Conservation (phyloP, 345 rosid genomes). For the Hibiscus syriacus region DNA sequence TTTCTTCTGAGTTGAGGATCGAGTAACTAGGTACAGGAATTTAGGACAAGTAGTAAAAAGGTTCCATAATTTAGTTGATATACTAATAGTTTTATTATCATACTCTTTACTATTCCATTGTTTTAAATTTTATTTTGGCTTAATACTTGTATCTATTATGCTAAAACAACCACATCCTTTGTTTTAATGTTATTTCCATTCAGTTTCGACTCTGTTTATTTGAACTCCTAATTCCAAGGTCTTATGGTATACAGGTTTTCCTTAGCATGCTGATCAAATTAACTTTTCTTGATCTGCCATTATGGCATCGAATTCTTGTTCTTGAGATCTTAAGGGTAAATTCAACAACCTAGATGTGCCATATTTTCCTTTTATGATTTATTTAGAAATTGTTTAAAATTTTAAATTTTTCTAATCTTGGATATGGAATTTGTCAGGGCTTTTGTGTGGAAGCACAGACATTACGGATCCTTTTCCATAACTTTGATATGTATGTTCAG, state of each 20-base stretch:
- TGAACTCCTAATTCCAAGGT: neutral
- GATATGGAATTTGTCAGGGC: slow-evolving; percentile 53
- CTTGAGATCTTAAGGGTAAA: slow-evolving; percentile 97
- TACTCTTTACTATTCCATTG: no score
- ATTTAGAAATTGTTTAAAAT: neutral
- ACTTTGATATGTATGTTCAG: slow-evolving; percentile 83
- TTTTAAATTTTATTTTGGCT: no score
- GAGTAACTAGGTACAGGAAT: neutral
- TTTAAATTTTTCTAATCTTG: slow-evolving; percentile 7
- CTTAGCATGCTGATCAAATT: slow-evolving; percentile 91
- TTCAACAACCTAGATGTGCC: neutral
- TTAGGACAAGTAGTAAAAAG: neutral
- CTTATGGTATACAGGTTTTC: slow-evolving; percentile 63
- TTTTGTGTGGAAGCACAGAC: slow-evolving; percentile 96
- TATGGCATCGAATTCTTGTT: slow-evolving; percentile 99
- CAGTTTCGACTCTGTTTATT: slow-evolving; percentile 5
- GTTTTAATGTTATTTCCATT: neutral
- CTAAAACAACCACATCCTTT: no score
- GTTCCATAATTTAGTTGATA: neutral
- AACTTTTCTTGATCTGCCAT: slow-evolving; percentile 84
- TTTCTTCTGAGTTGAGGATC: neutral
- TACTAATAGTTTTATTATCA: no score
- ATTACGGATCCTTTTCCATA: slow-evolving; percentile 71
- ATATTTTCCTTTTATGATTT: slow-evolving; percentile 6
- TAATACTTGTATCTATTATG: no score